Evolutionary conservation across 2,329 filamentous ascomycete genomes (phyloP), one percentile per base, ranked within the genome.

Genomic region (Fusarium algeriense): DNA sequence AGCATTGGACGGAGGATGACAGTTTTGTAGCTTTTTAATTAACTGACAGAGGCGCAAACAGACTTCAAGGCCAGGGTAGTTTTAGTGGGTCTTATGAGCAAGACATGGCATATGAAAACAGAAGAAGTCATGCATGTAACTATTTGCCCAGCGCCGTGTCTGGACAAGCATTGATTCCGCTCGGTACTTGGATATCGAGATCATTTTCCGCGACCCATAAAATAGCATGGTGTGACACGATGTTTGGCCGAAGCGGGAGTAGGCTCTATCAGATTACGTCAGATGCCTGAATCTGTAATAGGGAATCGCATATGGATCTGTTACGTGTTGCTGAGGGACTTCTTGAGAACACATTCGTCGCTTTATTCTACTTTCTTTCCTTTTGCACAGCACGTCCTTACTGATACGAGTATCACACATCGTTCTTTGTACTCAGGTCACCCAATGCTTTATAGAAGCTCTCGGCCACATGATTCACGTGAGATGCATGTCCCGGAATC

Each of bases 231-330:
- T 44, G 32, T 67, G 26, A 38, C 37, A 35, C 17, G 41, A 48
- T 58, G 45, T 52, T 67, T 59, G 48, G 32, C 37, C 44, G 46
- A 56, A 54, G 69, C 32, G 60, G 66, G 58, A 43, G 35, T 59
- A 53, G 48, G 45, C 48, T 58, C 48, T 64, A 56, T 56, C 60
- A 46, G 28, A 45, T 55, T 41, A 60, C 49, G 44, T 58, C 55
- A 61, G 30, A 71, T 68, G 64, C 62, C 67, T 52, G 62, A 65
- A 66, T 50, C 57, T 58, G 44, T 30, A 53, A 53, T 48, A 52
- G 55, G 67, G 60, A 67, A 64, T 56, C 34, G 23, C 53, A 46
- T 17, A 68, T 60, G 46, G 64, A 40, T 44, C 54, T 30, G 52
- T 57, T 38, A 45, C 57, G 53, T 70, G 38, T 40, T 60, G 54